Evolutionary conservation across 2,329 filamentous ascomycete species (phyloP).

Genomic region (Cercospora canescens): DNA sequence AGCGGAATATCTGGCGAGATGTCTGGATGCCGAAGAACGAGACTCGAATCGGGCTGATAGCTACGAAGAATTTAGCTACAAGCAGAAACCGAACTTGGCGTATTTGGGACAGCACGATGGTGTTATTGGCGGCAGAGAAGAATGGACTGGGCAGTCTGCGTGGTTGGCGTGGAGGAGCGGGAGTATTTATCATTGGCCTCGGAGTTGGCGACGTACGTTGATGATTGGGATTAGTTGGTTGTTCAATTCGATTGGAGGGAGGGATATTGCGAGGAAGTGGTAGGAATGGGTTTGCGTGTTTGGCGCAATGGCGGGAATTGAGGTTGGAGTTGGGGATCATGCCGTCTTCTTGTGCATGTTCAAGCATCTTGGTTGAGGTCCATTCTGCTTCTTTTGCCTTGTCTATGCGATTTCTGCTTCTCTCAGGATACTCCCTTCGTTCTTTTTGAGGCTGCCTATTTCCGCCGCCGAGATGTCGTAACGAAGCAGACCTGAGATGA

Average conservation of each 20-base stretch:
- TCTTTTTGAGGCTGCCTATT: too few relatives aligned
- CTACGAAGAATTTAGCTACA: conserved; percentile 29
- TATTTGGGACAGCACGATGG: conserved; percentile 47
- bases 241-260: conserved; percentile 31
- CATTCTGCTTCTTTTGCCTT: too few relatives aligned
- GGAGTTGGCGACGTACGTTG: conserved; percentile 33
- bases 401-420: too few relatives aligned
- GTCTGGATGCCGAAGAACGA: conserved; percentile 30
- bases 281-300: too few relatives aligned
- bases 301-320: too few relatives aligned
- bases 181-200: conserved; percentile 32
- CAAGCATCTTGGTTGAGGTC: too few relatives aligned
- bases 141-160: conserved; percentile 44
- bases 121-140: conserved; percentile 40
- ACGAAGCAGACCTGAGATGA: too few relatives aligned
- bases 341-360: too few relatives aligned
- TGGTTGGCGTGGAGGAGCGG: conserved; percentile 48
- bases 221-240: conserved; percentile 37
- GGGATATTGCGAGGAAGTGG: conserved; percentile 35
- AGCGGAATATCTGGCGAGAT: conserved; percentile 37
- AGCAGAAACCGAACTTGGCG: conserved; percentile 40
- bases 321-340: too few relatives aligned
- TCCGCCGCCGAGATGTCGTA: too few relatives aligned
- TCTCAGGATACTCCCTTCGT: too few relatives aligned
- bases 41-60: not conserved